These are phyloP conservation scores for Atalantia buxifolia DNA, from an alignment of 345 rosid genomes.

Conservation along the genomic window DNA sequence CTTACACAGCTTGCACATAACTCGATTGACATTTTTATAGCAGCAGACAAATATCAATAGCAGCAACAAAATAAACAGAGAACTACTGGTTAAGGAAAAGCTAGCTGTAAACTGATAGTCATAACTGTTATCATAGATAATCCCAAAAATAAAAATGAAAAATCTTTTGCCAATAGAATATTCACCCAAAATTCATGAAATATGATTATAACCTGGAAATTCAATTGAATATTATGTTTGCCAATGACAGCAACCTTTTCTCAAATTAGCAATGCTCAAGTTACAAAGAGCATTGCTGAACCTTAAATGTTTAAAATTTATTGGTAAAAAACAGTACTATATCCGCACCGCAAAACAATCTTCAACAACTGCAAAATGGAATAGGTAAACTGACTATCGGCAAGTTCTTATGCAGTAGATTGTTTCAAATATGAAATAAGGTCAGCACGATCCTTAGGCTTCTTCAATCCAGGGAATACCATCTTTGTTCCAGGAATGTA, in stretches of 20 bases:
- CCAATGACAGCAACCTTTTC: constrained; percentile 11
- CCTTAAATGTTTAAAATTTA: constrained; percentile 21
- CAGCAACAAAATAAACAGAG: not conserved
- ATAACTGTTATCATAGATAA: not conserved
- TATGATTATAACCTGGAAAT: not conserved
- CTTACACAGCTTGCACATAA: too few relatives aligned
- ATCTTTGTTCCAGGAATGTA: constrained; percentile 98
- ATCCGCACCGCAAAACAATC: constrained; percentile 12
- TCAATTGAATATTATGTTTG: constrained; percentile 7
- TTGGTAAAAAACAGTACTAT: constrained; percentile 23
- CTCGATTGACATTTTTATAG: too few relatives aligned
- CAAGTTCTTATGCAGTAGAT: constrained; percentile 49
- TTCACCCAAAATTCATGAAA: constrained; percentile 14
- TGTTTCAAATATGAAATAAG: constrained; percentile 91
- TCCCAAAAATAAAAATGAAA: not conserved
- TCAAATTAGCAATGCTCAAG: constrained; percentile 18
- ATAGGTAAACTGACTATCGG: not conserved
- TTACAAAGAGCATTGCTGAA: constrained; percentile 17
- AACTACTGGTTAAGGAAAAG: not conserved
- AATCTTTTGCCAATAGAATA: not conserved
- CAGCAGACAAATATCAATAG: not conserved
- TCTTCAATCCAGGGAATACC: constrained; percentile 98
- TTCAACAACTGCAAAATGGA: constrained; percentile 20
- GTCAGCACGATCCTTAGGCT: constrained; percentile 88
- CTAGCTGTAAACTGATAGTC: not conserved